Base-by-base conservation (phyloP, 2,329 filamentous ascomycete species). In the Ceratocystis papillata region DNA sequence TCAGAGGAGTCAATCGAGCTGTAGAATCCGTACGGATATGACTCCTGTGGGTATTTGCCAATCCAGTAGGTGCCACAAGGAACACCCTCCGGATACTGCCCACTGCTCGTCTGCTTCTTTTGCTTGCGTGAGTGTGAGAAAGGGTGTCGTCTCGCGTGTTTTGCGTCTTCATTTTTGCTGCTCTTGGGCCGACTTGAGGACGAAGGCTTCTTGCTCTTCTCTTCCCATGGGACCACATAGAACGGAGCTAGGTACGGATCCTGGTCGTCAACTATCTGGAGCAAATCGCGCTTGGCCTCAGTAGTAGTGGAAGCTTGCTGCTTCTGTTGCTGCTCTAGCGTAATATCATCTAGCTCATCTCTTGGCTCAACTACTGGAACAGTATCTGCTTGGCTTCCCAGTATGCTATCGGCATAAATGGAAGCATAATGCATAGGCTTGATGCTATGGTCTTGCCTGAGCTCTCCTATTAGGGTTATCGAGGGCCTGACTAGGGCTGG, bases 211-310 rank as follows among this genome's bases (percentile, higher is more conserved):
- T 59, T 33, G 55, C 4, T 59, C 17, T n/a, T 59, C 33, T 20
- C n/a, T 17, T n/a, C 28, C 55, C 55, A 59, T 2, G 55, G 15
- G 12, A 37, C 17, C 28, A 20, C 3, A n/a, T 25, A 33, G 28
- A 59, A 30, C 28, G 8, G 5, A 33, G 15, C 6, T 17, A n/a
- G 55, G 4, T 33, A n/a, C 12, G 20, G 10, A 33, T 59, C 28
- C 33, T 59, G 15, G n/a, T 37, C 28, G 17, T 59, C 55, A 30
- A 59, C 55, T 59, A 59, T 59, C 4, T 30, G 25, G n/a, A 59
- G 55, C 55, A 59, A 7, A 28, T 59, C 17, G 15, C 20, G 55
- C 55, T 59, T 30, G 25, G 1, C 4, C 28, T 37, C 25, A 8
- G 55, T 10, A 33, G 17, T 33, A 8, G 25, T 10, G 33, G 28